Evolutionary conservation across 306 rosid genomes (phyloP).

Genomic region (Prunus mongolica): DNA sequence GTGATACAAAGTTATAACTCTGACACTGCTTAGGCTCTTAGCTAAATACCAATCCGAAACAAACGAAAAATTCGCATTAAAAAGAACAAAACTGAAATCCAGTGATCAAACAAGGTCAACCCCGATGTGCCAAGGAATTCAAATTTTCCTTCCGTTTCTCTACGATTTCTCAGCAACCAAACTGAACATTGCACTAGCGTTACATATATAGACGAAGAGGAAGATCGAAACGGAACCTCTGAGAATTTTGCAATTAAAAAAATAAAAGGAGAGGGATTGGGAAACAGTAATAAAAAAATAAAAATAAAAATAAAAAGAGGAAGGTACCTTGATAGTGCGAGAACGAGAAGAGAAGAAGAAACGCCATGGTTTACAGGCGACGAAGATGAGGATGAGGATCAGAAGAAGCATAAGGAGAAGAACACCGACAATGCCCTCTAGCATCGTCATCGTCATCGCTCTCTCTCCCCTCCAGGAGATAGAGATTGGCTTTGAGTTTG

Average conservation of each 20-base stretch:
- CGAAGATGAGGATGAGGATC: constrained; percentile 56
- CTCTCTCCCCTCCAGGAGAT: constrained; percentile 43
- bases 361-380: constrained; percentile 97
- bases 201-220: neutral
- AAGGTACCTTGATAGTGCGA: constrained; percentile 51
- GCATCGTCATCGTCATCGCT: constrained; percentile 57
- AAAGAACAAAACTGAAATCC: neutral
- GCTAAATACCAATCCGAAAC: neutral
- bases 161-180: constrained; percentile 26
- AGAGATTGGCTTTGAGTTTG: constrained; percentile 56
- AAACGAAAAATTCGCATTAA: neutral
- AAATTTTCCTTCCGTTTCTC: constrained; percentile 1
- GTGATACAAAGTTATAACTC: neutral
- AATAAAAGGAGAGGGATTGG: neutral
- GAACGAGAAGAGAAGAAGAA: constrained; percentile 53
- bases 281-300: neutral
- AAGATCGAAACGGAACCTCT: constrained; percentile 5
- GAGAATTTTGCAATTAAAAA: neutral
- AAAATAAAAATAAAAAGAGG: neutral
- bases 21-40: neutral
- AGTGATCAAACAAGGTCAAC: constrained; percentile 3
- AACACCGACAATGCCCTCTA: constrained; percentile 56
- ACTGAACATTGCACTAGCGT: constrained; percentile 4
- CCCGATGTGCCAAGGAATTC: constrained; percentile 8
- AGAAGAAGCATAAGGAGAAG: constrained; percentile 88